Percentiles rank a stretch among this genome's conserved stretches.
Evolutionary conservation across 2,329 filamentous ascomycete genomes (phyloP).

Genomic region (Ophiostoma angusticollis): DNA sequence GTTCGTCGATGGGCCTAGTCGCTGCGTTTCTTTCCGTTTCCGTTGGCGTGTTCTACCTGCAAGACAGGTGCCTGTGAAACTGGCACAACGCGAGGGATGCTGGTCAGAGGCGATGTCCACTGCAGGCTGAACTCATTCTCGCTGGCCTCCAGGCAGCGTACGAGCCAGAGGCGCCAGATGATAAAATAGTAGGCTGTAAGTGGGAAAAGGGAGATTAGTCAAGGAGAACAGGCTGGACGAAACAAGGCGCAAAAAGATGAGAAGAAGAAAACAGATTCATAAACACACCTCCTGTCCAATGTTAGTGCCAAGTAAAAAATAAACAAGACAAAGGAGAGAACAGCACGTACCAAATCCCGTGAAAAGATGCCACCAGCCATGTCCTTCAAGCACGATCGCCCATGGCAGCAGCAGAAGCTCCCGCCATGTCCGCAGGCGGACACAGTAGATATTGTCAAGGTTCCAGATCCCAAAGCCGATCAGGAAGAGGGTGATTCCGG

Average conservation of each 20-base stretch:
- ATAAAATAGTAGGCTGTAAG: slow-evolving; percentile 64
- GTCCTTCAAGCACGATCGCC: slow-evolving; percentile 55
- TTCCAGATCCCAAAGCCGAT: slow-evolving; percentile 67
- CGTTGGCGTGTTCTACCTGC: slow-evolving; percentile 9
- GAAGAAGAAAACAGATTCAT: no score
- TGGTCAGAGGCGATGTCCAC: slow-evolving; percentile 52
- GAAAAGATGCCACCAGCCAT: slow-evolving; percentile 60
- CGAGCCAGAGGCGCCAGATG: slow-evolving; percentile 70
- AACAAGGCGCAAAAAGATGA: not conserved
- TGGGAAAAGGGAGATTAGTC: not conserved
- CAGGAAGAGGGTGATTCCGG: slow-evolving; percentile 57
- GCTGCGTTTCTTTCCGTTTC: slow-evolving; percentile 16
- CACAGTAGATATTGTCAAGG: slow-evolving; percentile 66
- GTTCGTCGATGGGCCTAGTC: not conserved
- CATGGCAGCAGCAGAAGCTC: slow-evolving; percentile 61
- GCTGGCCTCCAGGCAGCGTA: slow-evolving; percentile 59
- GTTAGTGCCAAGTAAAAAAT: slow-evolving; percentile 1
- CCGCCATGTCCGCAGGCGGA: slow-evolving; percentile 50
- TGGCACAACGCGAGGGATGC: slow-evolving; percentile 34
- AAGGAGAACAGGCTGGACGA: not conserved
- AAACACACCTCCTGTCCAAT: no score
- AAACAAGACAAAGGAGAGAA: not conserved
- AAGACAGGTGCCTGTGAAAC: slow-evolving; percentile 15
- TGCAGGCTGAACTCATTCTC: slow-evolving; percentile 58
- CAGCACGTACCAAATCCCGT: slow-evolving; percentile 51